Conservation (phyloP, 352 stramenopile species). For the Globisporangium spiculum region DNA sequence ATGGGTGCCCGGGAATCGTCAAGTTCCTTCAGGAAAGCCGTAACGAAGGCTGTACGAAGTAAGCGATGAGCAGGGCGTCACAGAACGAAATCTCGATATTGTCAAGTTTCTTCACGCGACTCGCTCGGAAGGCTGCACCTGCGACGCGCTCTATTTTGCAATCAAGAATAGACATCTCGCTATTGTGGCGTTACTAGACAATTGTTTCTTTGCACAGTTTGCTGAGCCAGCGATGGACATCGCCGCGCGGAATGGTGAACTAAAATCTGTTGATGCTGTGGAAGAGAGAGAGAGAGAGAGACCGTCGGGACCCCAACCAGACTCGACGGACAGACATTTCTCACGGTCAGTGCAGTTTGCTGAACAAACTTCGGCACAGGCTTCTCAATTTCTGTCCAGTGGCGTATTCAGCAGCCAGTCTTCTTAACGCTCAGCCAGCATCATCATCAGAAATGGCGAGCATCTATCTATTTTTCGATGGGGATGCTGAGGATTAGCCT, state of each 20-base stretch:
- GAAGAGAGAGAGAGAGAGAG: background rate
- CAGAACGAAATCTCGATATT: background rate
- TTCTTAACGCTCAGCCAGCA: background rate
- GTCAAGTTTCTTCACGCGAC: background rate
- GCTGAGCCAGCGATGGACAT: background rate
- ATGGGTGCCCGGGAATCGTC: background rate
- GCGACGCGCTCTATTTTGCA: too few species aligned
- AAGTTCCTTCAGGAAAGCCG: constrained; percentile 9
- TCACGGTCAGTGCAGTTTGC: background rate
- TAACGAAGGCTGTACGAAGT: background rate
- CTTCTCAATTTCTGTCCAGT: background rate
- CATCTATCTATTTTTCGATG: background rate
- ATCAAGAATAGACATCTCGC: too few species aligned
- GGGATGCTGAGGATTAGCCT: background rate
- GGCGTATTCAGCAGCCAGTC: background rate
- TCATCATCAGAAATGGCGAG: background rate
- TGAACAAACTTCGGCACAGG: background rate
- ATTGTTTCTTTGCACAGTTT: background rate
- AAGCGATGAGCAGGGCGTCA: background rate
- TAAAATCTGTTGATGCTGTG: background rate
- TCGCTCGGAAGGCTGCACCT: background rate
- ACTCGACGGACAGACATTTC: background rate
- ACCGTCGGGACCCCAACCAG: background rate
- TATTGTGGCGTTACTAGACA: too few species aligned
- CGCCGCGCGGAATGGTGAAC: background rate